Percentiles rank a stretch among this genome's conserved stretches.
Evolutionary conservation across 805 yeast species (phyloP).

Genomic region (Wickerhamiella occidentalis): DNA sequence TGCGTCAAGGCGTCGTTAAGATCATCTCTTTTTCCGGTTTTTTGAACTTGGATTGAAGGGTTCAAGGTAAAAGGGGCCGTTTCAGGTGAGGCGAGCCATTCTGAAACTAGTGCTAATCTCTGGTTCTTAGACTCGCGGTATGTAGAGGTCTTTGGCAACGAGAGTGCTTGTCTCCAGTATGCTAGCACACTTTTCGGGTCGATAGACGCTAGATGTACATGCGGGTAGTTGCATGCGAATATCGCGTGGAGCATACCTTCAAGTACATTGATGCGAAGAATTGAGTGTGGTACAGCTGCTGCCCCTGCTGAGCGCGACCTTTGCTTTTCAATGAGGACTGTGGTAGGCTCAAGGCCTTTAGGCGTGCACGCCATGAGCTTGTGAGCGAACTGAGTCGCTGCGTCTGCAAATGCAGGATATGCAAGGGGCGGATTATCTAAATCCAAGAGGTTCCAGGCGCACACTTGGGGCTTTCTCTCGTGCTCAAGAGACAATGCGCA

Average conservation of each 20-base stretch:
- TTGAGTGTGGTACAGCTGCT: conserved; percentile 37
- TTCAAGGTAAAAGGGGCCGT: conserved; percentile 13
- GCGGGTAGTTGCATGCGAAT: conserved; percentile 14
- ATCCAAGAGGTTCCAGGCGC: conserved; percentile 12
- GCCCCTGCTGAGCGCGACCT: conserved; percentile 40
- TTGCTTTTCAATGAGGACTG: conserved; percentile 45
- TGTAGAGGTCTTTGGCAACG: conserved; percentile 6
- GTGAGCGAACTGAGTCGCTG: conserved; percentile 18
- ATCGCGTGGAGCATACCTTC: conserved; percentile 38
- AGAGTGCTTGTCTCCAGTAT: conserved; percentile 19
- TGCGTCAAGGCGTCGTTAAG: conserved; percentile 54
- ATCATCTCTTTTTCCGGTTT: conserved; percentile 40
- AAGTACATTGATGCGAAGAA: conserved; percentile 41
- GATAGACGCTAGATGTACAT: conserved; percentile 17
- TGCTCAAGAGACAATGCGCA: conserved; percentile 13
- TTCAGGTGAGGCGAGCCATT: conserved; percentile 16
- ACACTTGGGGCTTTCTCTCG: conserved; percentile 9
- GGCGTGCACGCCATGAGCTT: conserved; percentile 6
- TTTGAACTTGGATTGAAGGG: neutral
- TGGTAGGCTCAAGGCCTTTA: conserved; percentile 26
- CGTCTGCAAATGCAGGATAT: conserved; percentile 23
- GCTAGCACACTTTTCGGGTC: conserved; percentile 21
- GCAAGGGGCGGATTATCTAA: conserved; percentile 15
- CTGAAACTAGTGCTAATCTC: conserved; percentile 17
- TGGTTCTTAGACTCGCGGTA: conserved; percentile 21